phyloP scores from a whole-genome alignment of 495 filamentous ascomycete species.

The Daldinia childiae region DNA sequence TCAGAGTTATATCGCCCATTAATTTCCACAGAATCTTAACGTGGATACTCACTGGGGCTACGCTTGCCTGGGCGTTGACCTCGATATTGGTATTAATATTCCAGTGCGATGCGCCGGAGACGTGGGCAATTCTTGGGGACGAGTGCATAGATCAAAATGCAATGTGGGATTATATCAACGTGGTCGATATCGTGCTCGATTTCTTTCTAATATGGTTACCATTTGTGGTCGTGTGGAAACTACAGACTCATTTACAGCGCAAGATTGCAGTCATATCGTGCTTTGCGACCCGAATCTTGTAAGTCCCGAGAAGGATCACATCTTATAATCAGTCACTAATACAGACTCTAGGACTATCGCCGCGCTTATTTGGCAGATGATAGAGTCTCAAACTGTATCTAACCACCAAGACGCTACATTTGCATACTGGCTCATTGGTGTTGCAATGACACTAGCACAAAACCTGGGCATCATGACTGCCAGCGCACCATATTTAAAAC shows the following conservation, averaged over 20 bases:
- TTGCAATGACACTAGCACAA: background rate
- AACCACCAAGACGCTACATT: constrained; percentile 9
- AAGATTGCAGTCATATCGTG: constrained; percentile 8
- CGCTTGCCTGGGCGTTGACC: background rate
- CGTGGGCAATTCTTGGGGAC: background rate
- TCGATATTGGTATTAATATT: background rate
- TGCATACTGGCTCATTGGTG: constrained; percentile 1
- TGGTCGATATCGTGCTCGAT: background rate
- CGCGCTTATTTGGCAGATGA: constrained; percentile 4
- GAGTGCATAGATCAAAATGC: background rate
- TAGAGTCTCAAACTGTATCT: background rate
- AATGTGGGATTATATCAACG: constrained; percentile 12
- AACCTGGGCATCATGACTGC: constrained; percentile 53
- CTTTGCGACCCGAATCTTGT: constrained; percentile 10
- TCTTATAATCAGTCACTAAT: background rate
- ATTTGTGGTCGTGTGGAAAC: background rate
- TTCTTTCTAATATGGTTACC: constrained; percentile 10
- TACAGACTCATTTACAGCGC: constrained; percentile 1
- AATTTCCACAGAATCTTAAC: constrained; percentile 2
- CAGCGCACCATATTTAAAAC: constrained; percentile 58
- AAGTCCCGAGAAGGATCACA: background rate
- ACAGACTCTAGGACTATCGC: background rate
- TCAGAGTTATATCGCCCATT: background rate
- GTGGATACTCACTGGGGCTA: background rate
- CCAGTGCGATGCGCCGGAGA: background rate